These are phyloP conservation scores for Tetrahymena borealis DNA, from an alignment of 73 alveolate species.

Conservation along the genomic window DNA sequence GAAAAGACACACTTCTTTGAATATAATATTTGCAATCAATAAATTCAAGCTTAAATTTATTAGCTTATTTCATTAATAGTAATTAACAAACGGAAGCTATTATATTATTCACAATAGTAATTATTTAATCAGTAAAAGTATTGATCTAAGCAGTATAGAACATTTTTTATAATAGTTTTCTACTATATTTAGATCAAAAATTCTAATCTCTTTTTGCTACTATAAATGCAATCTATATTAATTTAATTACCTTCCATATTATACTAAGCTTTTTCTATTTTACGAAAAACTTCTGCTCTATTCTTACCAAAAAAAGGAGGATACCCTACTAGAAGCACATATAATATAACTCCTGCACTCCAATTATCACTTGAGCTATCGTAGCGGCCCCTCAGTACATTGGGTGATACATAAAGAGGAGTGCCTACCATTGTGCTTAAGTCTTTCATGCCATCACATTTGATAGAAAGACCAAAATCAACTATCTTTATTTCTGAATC, in stretches of 20 bases:
- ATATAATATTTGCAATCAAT: too few species aligned
- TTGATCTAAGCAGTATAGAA: too few species aligned
- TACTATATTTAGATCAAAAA: too few species aligned
- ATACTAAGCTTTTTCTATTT: conserved; percentile 36
- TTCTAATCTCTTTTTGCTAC: too few species aligned
- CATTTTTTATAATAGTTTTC: too few species aligned
- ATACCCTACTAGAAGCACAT: conserved; percentile 50
- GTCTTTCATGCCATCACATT: conserved; percentile 27
- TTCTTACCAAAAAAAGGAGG: conserved; percentile 62
- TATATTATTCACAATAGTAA: too few species aligned
- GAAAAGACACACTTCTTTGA: too few species aligned
- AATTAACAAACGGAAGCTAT: too few species aligned
- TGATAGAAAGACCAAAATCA: conserved; percentile 52
- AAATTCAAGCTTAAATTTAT: too few species aligned
- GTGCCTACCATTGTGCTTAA: conserved; percentile 43
- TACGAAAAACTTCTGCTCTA: conserved; percentile 44
- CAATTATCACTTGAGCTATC: conserved; percentile 59
- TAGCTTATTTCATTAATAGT: too few species aligned
- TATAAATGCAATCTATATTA: too few species aligned
- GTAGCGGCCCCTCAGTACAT: conserved; percentile 43
- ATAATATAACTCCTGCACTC: conserved; percentile 65
- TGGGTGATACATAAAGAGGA: conserved; percentile 57
- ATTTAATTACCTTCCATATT: neutral
- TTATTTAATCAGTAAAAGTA: too few species aligned
- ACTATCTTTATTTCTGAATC: conserved; percentile 43